These are phyloP conservation scores for Vitis cinerea DNA, from an alignment of 164 flowering plant species.

Conservation along the genomic window DNA sequence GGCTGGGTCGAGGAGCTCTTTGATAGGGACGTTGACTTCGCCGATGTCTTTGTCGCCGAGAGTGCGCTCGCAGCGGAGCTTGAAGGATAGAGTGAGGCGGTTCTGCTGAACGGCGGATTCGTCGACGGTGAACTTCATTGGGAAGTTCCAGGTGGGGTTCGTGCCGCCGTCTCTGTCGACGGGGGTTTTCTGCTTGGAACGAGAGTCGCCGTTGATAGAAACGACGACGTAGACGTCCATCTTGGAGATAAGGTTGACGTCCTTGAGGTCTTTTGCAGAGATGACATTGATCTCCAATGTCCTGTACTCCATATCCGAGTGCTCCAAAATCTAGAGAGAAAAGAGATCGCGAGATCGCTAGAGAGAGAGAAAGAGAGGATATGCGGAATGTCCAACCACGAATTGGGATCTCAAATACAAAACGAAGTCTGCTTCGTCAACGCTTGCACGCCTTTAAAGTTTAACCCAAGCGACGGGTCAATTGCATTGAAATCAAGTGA, in stretches of 20 bases:
- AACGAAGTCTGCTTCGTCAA: not conserved
- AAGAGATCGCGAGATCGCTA: not conserved
- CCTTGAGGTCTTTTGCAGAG: conserved; percentile 41
- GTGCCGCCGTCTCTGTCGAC: conserved; percentile 40
- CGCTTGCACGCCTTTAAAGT: not conserved
- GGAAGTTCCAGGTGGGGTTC: conserved; percentile 55
- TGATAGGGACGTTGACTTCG: conserved; percentile 55
- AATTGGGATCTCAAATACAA: no score
- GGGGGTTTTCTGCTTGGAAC: conserved; percentile 15
- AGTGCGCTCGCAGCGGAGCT: conserved; percentile 36
- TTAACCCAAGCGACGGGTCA: no score
- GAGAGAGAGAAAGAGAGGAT: not conserved
- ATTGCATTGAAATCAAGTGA: no score
- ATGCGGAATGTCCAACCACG: no score
- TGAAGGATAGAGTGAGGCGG: conserved; percentile 36
- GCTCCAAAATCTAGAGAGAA: not conserved
- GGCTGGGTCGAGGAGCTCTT: conserved; percentile 45
- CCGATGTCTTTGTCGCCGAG: conserved; percentile 63
- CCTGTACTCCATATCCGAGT: conserved; percentile 30
- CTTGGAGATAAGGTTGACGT: conserved; percentile 38
- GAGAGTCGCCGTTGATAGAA: conserved; percentile 32
- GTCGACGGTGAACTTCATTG: conserved; percentile 45
- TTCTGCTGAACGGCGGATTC: conserved; percentile 30
- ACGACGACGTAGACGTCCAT: conserved; percentile 57
- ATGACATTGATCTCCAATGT: conserved; percentile 34